Evolutionary conservation across 805 yeast genomes (phyloP).

Genomic region (Yamadazyma akitaensis): DNA sequence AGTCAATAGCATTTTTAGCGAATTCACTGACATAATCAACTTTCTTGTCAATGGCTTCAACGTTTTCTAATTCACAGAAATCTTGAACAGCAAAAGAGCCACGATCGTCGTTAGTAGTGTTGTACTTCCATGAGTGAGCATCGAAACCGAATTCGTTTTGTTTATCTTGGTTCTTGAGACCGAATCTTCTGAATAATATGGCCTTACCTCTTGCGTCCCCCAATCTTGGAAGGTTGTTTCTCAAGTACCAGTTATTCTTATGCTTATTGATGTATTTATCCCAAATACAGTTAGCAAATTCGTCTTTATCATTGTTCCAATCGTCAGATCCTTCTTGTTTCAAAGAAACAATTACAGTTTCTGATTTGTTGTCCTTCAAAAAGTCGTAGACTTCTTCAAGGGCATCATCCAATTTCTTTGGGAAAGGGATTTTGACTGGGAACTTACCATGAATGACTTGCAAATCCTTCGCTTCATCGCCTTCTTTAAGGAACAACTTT

Average conservation of each 20-base stretch:
- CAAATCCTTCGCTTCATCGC: slow-evolving; percentile 50
- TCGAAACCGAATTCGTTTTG: slow-evolving; percentile 57
- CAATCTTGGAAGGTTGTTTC: slow-evolving; percentile 52
- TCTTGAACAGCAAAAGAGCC: slow-evolving; percentile 67
- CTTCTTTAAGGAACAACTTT: slow-evolving; percentile 50
- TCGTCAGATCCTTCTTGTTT: slow-evolving; percentile 71
- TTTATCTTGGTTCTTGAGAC: slow-evolving; percentile 48
- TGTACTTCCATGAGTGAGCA: slow-evolving; percentile 64
- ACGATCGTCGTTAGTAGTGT: slow-evolving; percentile 62
- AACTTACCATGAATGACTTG: slow-evolving; percentile 74
- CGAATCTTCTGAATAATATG: slow-evolving; percentile 66
- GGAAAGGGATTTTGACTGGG: slow-evolving; percentile 62
- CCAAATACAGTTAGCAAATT: slow-evolving; percentile 62
- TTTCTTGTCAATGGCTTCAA: slow-evolving; percentile 54
- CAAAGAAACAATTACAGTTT: slow-evolving; percentile 62
- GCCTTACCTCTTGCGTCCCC: slow-evolving; percentile 66
- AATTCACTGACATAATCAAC: slow-evolving; percentile 54
- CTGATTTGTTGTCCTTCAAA: slow-evolving; percentile 49
- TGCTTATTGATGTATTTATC: slow-evolving; percentile 49
- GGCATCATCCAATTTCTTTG: slow-evolving; percentile 49
- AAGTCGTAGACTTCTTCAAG: slow-evolving; percentile 60
- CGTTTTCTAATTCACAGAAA: slow-evolving; percentile 58
- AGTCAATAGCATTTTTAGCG: slow-evolving; percentile 49
- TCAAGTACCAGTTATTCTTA: slow-evolving; percentile 59
- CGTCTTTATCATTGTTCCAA: slow-evolving; percentile 63